Evolutionary conservation across 768 basidiomycete species (phyloP).

Genomic region (Amanita rubescens): DNA sequence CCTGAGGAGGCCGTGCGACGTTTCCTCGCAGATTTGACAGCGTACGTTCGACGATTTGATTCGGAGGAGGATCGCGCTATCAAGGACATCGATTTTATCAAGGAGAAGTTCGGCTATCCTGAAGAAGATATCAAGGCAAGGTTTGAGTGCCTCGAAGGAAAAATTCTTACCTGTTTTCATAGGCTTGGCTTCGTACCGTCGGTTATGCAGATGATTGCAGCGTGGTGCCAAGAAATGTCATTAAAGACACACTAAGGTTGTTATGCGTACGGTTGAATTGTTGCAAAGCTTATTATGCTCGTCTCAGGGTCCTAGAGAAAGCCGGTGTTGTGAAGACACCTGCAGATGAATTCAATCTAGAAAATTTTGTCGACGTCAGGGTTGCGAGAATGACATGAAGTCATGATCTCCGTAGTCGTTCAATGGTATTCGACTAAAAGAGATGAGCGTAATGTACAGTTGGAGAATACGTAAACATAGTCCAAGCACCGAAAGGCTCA

Average conservation of each 20-base stretch:
- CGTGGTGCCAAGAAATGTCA: slow-evolving; percentile 54
- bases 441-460: neutral
- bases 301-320: slow-evolving; percentile 56
- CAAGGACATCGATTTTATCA: slow-evolving; percentile 68
- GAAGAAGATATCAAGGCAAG: slow-evolving; percentile 72
- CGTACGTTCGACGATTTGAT: slow-evolving; percentile 61
- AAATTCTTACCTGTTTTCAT: neutral
- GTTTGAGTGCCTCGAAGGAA: neutral
- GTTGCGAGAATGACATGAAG: slow-evolving; percentile 41
- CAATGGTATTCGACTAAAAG: neutral
- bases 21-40: slow-evolving; percentile 61
- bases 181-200: slow-evolving; percentile 84
- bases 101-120: slow-evolving; percentile 71
- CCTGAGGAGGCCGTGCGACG: slow-evolving; percentile 35
- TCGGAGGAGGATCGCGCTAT: slow-evolving; percentile 47
- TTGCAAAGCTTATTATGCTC: neutral
- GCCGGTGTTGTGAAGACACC: slow-evolving; percentile 65
- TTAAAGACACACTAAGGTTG: slow-evolving; percentile 65
- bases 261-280: slow-evolving; percentile 15
- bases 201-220: slow-evolving; percentile 63
- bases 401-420: neutral
- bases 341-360: slow-evolving; percentile 47
- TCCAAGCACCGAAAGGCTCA: neutral
- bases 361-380: slow-evolving; percentile 48
- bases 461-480: neutral